Evolutionary conservation across 176 grass and related monocot genomes (phyloP).

Genomic region (Cocos nucifera): DNA sequence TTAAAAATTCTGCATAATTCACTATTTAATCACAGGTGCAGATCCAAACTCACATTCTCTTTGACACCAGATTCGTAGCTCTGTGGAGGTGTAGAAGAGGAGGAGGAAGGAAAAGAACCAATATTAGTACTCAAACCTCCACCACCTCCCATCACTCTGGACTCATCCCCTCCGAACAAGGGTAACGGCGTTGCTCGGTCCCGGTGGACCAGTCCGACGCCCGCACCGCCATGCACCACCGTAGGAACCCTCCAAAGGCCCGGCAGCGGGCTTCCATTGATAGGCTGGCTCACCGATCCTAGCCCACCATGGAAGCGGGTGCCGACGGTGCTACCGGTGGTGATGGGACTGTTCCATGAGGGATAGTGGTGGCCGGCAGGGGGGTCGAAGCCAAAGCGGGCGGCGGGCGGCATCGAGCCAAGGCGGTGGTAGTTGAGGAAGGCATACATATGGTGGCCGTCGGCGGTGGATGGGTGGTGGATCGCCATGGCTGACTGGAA

Average conservation of each 20-base stretch:
- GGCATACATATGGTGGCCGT: slow-evolving; percentile 27
- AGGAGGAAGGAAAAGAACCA: slow-evolving; percentile 30
- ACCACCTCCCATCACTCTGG: slow-evolving; percentile 10
- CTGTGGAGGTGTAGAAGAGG: slow-evolving; percentile 18
- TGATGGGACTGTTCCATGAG: slow-evolving; percentile 37
- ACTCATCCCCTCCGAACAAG: slow-evolving; percentile 27
- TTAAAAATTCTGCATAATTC: too few relatives aligned
- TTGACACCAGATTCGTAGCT: slow-evolving; percentile 27
- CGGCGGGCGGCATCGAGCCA: slow-evolving; percentile 24
- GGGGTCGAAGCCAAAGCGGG: slow-evolving; percentile 31
- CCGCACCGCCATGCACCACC: slow-evolving; percentile 3
- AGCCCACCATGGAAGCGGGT: slow-evolving; percentile 35
- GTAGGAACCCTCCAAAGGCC: slow-evolving; percentile 27
- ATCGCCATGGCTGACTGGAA: slow-evolving; percentile 66
- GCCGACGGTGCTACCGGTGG: slow-evolving; percentile 1
- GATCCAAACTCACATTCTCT: slow-evolving; percentile 76
- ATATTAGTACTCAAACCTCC: slow-evolving; percentile 25
- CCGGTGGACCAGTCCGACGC: slow-evolving; percentile 10
- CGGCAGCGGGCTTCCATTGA: slow-evolving; percentile 44
- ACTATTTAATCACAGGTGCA: slow-evolving; percentile 46
- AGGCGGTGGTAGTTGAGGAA: slow-evolving; percentile 39
- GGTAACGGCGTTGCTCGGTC: slow-evolving; percentile 18
- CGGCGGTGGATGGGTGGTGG: slow-evolving; percentile 33
- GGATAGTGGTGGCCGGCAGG: slow-evolving; percentile 47
- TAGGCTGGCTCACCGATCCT: slow-evolving; percentile 52